Conservation (phyloP, 805 yeast species). For the Kazachstania psychrophila region DNA sequence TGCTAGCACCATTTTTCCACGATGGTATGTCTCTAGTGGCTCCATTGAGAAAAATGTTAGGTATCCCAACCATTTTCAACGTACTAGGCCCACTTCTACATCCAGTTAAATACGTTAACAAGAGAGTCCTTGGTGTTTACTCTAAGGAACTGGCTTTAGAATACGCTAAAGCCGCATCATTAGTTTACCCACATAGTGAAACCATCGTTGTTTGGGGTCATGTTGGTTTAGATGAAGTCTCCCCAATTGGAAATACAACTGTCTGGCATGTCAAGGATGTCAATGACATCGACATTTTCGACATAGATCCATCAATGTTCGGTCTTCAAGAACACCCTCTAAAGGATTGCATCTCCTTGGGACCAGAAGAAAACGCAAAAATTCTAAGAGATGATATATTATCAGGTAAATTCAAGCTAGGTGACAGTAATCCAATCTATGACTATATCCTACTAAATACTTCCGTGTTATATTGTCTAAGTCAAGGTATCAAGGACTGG, state of each 20-base stretch:
- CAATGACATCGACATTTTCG: constrained; percentile 17
- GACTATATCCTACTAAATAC: constrained; percentile 89
- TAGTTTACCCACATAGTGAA: constrained; percentile 37
- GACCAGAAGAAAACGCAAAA: constrained; percentile 77
- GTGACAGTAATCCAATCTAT: constrained; percentile 52
- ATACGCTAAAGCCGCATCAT: constrained; percentile 72
- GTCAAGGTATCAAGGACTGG: constrained; percentile 64
- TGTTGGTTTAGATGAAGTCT: constrained; percentile 85
- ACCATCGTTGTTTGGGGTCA: constrained; percentile 92
- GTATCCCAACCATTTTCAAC: constrained; percentile 90
- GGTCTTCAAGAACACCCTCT: constrained; percentile 69
- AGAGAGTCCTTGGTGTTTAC: constrained; percentile 86
- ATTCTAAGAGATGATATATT: constrained; percentile 35
- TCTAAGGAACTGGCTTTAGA: constrained; percentile 68
- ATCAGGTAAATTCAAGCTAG: constrained; percentile 36
- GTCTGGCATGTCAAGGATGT: constrained; percentile 54
- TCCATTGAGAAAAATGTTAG: constrained; percentile 62
- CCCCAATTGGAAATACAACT: constrained; percentile 76
- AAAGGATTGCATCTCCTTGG: constrained; percentile 64
- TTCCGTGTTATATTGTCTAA: constrained; percentile 75
- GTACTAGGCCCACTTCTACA: constrained; percentile 88
- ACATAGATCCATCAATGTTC: constrained; percentile 65
- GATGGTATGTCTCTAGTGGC: constrained; percentile 84
- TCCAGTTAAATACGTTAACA: constrained; percentile 68
- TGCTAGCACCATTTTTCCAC: constrained; percentile 92